Percentiles rank a stretch among this genome's conserved stretches.
Evolutionary conservation across 2,329 filamentous ascomycete species (phyloP).

Genomic region (Escovopsis weberi): DNA sequence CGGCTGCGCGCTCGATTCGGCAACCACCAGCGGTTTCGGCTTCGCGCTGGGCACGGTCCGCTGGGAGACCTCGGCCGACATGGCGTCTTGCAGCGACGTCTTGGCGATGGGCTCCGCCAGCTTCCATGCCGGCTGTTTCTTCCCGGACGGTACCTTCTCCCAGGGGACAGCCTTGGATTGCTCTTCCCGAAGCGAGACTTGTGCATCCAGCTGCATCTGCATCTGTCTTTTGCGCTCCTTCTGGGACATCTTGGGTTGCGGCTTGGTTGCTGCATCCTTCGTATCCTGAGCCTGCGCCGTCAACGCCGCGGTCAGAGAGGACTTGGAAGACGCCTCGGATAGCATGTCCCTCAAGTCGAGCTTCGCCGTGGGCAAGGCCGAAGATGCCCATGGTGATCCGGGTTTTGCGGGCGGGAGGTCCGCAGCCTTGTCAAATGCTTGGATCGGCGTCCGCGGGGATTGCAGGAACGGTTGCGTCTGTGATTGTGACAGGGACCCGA

Average conservation of each 20-base stretch:
- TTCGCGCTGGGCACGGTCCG: conserved; percentile 14
- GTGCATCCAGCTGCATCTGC: conserved; percentile 43
- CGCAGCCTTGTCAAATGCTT: not conserved
- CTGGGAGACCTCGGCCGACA: conserved; percentile 18
- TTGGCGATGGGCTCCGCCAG: conserved; percentile 33
- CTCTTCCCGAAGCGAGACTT: conserved; percentile 24
- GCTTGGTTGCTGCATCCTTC: conserved; percentile 24
- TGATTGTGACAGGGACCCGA: conserved; percentile 6
- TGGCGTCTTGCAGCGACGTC: conserved; percentile 34
- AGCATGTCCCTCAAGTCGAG: conserved; percentile 68
- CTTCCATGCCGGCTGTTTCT: conserved; percentile 51
- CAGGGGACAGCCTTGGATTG: conserved; percentile 25
- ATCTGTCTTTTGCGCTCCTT: conserved; percentile 81
- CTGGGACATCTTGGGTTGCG: conserved; percentile 59
- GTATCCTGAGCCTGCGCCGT: conserved; percentile 36
- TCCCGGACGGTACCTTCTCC: conserved; percentile 26
- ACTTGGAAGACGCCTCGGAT: conserved; percentile 38
- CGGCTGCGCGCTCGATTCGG: conserved; percentile 24
- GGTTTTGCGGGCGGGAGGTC: conserved; percentile 6
- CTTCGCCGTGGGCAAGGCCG: conserved; percentile 43
- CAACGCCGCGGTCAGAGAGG: conserved; percentile 38
- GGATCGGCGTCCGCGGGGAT: not conserved
- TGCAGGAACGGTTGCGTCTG: not conserved
- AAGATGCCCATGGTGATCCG: conserved; percentile 34
- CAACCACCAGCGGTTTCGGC: conserved; percentile 29